Conservation (phyloP, 768 basidiomycete genomes). For the Suillus bovinus region DNA sequence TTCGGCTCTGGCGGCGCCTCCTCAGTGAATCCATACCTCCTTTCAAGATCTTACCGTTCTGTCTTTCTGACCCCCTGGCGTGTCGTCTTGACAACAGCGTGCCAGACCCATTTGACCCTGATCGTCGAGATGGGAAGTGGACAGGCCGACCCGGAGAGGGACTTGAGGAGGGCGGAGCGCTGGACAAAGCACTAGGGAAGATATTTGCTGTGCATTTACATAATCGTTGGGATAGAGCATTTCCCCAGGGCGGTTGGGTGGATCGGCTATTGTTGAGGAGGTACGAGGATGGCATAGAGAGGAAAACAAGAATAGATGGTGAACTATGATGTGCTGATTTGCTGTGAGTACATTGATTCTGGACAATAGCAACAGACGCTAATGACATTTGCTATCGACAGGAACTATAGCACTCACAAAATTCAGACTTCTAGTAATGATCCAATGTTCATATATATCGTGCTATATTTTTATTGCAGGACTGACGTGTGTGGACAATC, state of each 20-base stretch:
- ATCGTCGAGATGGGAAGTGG: slow-evolving; percentile 58
- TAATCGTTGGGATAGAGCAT: slow-evolving; percentile 93
- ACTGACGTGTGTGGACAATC: not conserved
- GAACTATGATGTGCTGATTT: slow-evolving; percentile 1
- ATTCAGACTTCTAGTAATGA: not conserved
- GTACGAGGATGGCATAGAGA: slow-evolving; percentile 47
- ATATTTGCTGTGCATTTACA: slow-evolving; percentile 92
- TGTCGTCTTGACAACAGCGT: slow-evolving; percentile 90
- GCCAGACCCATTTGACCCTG: slow-evolving; percentile 83
- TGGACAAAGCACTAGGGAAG: slow-evolving; percentile 62
- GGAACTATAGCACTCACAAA: not conserved
- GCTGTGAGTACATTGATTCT: not conserved
- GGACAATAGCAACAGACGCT: not conserved
- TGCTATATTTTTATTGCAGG: not conserved
- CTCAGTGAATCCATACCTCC: slow-evolving; percentile 72
- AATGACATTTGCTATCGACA: not conserved
- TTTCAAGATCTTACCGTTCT: slow-evolving; percentile 93
- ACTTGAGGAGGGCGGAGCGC: slow-evolving; percentile 58
- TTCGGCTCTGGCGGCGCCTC: slow-evolving; percentile 86
- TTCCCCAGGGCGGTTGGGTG: slow-evolving; percentile 86
- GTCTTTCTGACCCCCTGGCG: slow-evolving; percentile 88
- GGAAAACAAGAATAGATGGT: not conserved
- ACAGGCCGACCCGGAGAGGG: slow-evolving; percentile 54
- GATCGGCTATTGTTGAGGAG: slow-evolving; percentile 69
- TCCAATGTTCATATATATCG: not conserved